These are phyloP conservation scores for Erysimum cheiri DNA, from an alignment of 441 rosid species.

Conservation along the genomic window DNA sequence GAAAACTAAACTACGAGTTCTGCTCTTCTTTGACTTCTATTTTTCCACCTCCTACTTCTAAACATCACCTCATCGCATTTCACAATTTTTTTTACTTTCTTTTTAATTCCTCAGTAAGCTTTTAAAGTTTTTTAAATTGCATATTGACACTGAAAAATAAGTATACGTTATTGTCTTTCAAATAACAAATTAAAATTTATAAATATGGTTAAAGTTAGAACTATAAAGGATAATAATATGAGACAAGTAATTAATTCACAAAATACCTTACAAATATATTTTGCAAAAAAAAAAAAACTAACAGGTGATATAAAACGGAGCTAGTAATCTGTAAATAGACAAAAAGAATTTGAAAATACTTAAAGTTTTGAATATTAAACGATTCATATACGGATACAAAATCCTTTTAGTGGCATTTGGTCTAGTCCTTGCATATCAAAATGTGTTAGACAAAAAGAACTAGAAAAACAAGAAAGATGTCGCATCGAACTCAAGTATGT, in stretches of 20 bases:
- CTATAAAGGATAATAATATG: not conserved
- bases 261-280: no score
- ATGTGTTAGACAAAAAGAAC: not conserved
- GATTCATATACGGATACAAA: not conserved
- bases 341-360: no score
- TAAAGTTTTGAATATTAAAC: no score
- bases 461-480: constrained; percentile 33
- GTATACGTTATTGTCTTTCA: no score
- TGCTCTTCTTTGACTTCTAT: constrained; percentile 31
- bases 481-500: constrained; percentile 43
- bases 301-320: no score
- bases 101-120: no score
- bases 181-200: not conserved
- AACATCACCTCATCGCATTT: constrained; percentile 30
- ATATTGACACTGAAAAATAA: no score
- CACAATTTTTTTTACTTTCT: not conserved
- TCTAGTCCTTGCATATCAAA: constrained; percentile 20
- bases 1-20: constrained; percentile 34
- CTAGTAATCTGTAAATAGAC: not conserved
- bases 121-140: no score
- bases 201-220: no score
- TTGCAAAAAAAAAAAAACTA: no score
- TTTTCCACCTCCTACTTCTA: constrained; percentile 8
- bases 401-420: not conserved
- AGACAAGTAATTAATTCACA: no score